These are phyloP conservation scores for Cutaneotrichosporon dermatis DNA, from an alignment of 1,284 basidiomycete genomes.

Conservation along the genomic window DNA sequence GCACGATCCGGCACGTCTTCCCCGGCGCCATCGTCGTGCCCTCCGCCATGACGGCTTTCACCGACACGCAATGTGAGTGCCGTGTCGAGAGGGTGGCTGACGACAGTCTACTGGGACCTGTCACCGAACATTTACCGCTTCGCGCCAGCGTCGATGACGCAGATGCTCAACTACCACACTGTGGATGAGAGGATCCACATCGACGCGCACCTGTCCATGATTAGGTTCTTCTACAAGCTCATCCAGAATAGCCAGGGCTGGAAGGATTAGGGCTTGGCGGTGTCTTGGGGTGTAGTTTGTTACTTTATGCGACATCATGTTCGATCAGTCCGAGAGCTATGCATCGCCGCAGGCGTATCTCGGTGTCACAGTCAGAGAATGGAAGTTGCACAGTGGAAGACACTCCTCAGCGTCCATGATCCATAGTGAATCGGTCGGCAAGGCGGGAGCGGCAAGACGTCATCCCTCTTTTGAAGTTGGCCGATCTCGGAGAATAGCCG, in stretches of 20 bases:
- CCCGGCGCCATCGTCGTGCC: constrained; percentile 17
- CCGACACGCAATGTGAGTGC: constrained; percentile 19
- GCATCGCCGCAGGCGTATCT: too few relatives aligned
- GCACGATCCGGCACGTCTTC: constrained; percentile 21
- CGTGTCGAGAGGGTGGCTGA: neutral
- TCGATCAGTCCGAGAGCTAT: too few relatives aligned
- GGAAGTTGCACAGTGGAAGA: too few relatives aligned
- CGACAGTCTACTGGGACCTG: constrained; percentile 18
- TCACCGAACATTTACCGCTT: constrained; percentile 31
- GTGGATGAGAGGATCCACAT: constrained; percentile 28
- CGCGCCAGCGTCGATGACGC: constrained; percentile 17
- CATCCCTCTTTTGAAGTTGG: too few relatives aligned
- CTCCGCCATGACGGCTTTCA: constrained; percentile 19
- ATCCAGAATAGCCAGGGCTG: constrained; percentile 19
- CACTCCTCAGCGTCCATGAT: too few relatives aligned
- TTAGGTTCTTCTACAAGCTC: constrained; percentile 22
- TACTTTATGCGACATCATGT: too few relatives aligned
- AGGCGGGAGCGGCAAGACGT: too few relatives aligned
- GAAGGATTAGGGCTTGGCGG: too few relatives aligned
- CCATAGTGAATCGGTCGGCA: too few relatives aligned
- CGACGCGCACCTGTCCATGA: constrained; percentile 24
- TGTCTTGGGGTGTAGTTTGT: too few relatives aligned
- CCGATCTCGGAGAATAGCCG: too few relatives aligned
- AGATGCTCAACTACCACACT: constrained; percentile 21
- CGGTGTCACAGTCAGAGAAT: too few relatives aligned